Evolutionary conservation across 2,329 filamentous ascomycete genomes (phyloP).

Genomic region (Colletotrichum caudatum): DNA sequence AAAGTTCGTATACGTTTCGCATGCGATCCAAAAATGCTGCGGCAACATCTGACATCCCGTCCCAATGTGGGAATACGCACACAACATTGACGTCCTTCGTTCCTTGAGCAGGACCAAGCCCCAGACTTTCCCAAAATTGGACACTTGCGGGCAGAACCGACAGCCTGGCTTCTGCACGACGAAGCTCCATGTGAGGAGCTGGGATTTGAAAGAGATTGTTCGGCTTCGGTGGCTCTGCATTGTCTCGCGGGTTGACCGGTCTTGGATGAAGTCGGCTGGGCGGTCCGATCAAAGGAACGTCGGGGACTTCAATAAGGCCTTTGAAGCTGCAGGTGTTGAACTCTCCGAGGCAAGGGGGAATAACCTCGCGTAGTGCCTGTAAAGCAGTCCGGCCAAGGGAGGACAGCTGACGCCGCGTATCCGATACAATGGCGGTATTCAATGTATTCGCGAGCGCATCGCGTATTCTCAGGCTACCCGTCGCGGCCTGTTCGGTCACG

Average conservation of each 20-base stretch:
- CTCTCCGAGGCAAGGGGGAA: conserved; percentile 59
- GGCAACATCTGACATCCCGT: conserved; percentile 71
- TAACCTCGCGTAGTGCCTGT: conserved; percentile 59
- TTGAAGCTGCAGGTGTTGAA: conserved; percentile 38
- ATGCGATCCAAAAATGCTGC: conserved; percentile 75
- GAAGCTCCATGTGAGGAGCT: conserved; percentile 78
- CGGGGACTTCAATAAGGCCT: conserved; percentile 33
- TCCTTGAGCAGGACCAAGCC: conserved; percentile 77
- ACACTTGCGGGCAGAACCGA: conserved; percentile 81
- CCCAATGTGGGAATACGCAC: conserved; percentile 76
- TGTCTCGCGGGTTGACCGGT: conserved; percentile 57
- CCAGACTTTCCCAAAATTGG: conserved; percentile 84
- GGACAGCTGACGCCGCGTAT: conserved; percentile 57
- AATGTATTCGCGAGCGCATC: conserved; percentile 36
- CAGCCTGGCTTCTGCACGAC: conserved; percentile 75
- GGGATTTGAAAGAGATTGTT: conserved; percentile 72
- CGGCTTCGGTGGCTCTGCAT: conserved; percentile 60
- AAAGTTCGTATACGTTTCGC: conserved; percentile 77
- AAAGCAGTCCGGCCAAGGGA: conserved; percentile 61
- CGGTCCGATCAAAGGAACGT: conserved; percentile 61
- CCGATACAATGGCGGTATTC: conserved; percentile 46
- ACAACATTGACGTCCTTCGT: conserved; percentile 78
- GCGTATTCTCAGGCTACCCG: conserved; percentile 51
- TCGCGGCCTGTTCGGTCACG: conserved; percentile 76
- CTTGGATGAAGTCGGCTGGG: conserved; percentile 65